Conservation (phyloP, 345 rosid species). For the Populus ilicifolia region DNA sequence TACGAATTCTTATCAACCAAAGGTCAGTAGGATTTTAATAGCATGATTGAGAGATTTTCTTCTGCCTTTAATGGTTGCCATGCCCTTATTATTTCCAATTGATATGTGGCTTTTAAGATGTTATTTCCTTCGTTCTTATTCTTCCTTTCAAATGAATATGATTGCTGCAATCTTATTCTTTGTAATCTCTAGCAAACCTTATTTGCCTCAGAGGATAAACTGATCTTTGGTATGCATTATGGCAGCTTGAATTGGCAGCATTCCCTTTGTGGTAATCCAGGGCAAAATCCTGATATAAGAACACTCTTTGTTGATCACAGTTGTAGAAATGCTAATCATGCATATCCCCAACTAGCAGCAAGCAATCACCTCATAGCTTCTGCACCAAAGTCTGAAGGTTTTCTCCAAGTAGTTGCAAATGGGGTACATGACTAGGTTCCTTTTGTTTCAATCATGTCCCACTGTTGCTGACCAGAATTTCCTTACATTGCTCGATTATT, state of each 20-base stretch:
- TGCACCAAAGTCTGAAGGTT: slow-evolving; percentile 29
- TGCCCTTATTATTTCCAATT: background rate
- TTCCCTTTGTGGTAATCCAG: slow-evolving; percentile 32
- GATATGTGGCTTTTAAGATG: background rate
- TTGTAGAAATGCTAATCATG: slow-evolving; percentile 32
- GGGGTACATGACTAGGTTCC: slow-evolving; percentile 20
- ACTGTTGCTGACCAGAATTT: background rate
- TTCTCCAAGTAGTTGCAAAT: slow-evolving; percentile 20
- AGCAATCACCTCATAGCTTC: slow-evolving; percentile 22
- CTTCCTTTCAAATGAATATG: background rate
- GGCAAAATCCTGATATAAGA: slow-evolving; percentile 36
- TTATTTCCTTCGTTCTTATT: background rate
- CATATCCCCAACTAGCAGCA: slow-evolving; percentile 16
- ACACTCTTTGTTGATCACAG: slow-evolving; percentile 40
- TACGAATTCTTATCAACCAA: slow-evolving; percentile 36
- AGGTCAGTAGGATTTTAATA: slow-evolving; percentile 18
- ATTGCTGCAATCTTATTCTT: background rate
- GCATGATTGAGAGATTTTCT: background rate
- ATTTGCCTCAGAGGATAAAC: background rate
- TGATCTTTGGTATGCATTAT: slow-evolving; percentile 12
- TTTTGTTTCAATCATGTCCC: background rate
- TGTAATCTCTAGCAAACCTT: background rate
- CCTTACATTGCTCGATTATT: background rate
- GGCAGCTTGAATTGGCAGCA: slow-evolving; percentile 53
- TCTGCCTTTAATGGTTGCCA: background rate